Evolutionary conservation across 441 rosid species (phyloP).

Genomic region (Gossypium gossypioides): DNA sequence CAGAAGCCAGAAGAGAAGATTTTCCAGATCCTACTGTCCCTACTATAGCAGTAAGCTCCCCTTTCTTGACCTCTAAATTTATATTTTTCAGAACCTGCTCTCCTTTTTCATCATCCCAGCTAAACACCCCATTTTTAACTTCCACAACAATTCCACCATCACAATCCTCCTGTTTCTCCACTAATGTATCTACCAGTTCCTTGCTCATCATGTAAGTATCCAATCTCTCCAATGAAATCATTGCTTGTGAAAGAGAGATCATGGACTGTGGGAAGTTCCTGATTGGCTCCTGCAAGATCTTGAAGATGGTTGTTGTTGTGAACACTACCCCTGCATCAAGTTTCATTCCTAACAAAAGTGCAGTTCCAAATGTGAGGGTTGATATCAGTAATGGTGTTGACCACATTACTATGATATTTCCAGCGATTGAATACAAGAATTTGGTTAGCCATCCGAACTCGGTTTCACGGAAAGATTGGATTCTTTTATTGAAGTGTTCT

Average conservation of each 20-base stretch:
- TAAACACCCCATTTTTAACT: slow-evolving; percentile 56
- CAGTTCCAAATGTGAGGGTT: slow-evolving; percentile 64
- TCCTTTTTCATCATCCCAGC: slow-evolving; percentile 72
- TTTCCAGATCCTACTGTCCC: slow-evolving; percentile 91
- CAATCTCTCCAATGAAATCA: slow-evolving; percentile 73
- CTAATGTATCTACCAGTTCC: slow-evolving; percentile 49
- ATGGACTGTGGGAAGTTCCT: slow-evolving; percentile 83
- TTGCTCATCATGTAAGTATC: slow-evolving; percentile 66
- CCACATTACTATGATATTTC: slow-evolving; percentile 71
- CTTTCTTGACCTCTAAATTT: slow-evolving; percentile 55
- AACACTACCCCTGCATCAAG: slow-evolving; percentile 85
- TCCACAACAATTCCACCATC: slow-evolving; percentile 53
- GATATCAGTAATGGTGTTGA: slow-evolving; percentile 68
- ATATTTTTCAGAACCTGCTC: slow-evolving; percentile 49
- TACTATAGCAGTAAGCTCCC: slow-evolving; percentile 74
- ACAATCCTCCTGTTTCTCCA: slow-evolving; percentile 52
- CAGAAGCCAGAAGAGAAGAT: slow-evolving; percentile 66
- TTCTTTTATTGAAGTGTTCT: slow-evolving; percentile 70
- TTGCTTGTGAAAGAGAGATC: slow-evolving; percentile 87
- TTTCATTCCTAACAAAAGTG: slow-evolving; percentile 50
- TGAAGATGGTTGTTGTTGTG: slow-evolving; percentile 68
- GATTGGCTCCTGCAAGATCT: slow-evolving; percentile 88
- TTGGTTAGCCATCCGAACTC: slow-evolving; percentile 79
- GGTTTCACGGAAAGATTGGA: slow-evolving; percentile 47
- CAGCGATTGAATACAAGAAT: slow-evolving; percentile 71